phyloP scores from a whole-genome alignment of 2,329 filamentous ascomycete genomes.

The Berkeleyomyces basicola region DNA sequence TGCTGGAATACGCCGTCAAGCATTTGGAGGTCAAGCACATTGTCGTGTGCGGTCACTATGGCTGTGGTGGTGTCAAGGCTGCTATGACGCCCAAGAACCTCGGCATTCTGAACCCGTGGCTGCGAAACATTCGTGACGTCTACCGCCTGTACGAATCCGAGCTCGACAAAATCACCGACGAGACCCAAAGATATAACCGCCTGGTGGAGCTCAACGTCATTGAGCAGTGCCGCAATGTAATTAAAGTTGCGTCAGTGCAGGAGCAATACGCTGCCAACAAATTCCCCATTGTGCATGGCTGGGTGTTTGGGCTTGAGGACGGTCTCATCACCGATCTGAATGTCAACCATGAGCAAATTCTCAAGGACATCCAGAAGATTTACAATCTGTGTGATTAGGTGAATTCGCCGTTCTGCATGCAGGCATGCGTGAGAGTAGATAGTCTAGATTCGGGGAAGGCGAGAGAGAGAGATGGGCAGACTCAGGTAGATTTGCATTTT shows the following conservation, averaged over 20 bases:
- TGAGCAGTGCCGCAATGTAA: slow-evolving; percentile 60
- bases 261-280: slow-evolving; percentile 46
- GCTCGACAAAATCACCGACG: slow-evolving; percentile 45
- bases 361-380: slow-evolving; percentile 45
- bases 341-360: slow-evolving; percentile 40
- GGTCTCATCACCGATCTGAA: slow-evolving; percentile 49
- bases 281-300: slow-evolving; percentile 56
- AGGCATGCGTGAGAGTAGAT: too few species aligned
- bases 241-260: slow-evolving; percentile 67
- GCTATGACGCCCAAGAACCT: slow-evolving; percentile 56
- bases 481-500: not conserved
- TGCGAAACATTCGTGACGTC: slow-evolving; percentile 58
- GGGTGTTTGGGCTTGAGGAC: slow-evolving; percentile 55
- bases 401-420: not conserved
- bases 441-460: too few species aligned
- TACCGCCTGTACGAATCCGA: slow-evolving; percentile 56
- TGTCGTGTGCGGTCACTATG: slow-evolving; percentile 64
- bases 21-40: slow-evolving; percentile 71
- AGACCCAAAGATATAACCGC: slow-evolving; percentile 45
- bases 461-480: too few species aligned
- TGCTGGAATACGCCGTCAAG: slow-evolving; percentile 74
- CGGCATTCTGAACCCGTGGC: slow-evolving; percentile 56
- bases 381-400: slow-evolving; percentile 34
- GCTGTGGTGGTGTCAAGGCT: slow-evolving; percentile 60
- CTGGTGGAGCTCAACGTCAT: slow-evolving; percentile 74